phyloP scores from a whole-genome alignment of 2,329 filamentous ascomycete genomes.

The Cladosporium halotolerans region DNA sequence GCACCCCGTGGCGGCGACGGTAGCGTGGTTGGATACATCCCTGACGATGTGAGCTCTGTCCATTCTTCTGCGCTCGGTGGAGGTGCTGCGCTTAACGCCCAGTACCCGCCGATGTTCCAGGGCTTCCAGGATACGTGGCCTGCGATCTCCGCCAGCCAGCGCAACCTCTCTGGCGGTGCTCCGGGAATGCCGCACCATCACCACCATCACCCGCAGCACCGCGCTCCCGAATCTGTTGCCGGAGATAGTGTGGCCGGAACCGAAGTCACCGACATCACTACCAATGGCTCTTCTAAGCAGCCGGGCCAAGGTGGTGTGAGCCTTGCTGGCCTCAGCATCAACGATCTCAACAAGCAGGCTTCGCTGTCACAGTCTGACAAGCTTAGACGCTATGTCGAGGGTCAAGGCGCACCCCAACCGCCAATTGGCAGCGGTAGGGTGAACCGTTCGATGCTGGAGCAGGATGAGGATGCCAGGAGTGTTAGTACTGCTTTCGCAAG shows the following conservation, averaged over 20 bases:
- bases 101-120: constrained; percentile 89
- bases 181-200: constrained; percentile 7
- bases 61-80: constrained; percentile 89
- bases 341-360: constrained; percentile 63
- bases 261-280: constrained; percentile 77
- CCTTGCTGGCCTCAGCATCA: constrained; percentile 73
- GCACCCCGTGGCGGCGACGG: constrained; percentile 53
- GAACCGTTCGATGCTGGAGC: constrained; percentile 40
- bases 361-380: constrained; percentile 80
- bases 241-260: constrained; percentile 90
- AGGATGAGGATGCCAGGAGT: constrained; percentile 92
- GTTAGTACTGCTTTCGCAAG: constrained; percentile 95
- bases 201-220: constrained; percentile 13
- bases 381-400: constrained; percentile 87
- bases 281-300: constrained; percentile 63
- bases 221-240: constrained; percentile 59
- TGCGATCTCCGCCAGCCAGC: constrained; percentile 48
- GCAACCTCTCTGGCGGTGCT: constrained; percentile 55
- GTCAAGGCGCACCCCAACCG: constrained; percentile 48
- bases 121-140: constrained; percentile 91
- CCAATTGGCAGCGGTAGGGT: constrained; percentile 46
- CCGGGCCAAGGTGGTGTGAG: constrained; percentile 73
- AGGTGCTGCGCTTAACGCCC: constrained; percentile 53
- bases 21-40: constrained; percentile 90
- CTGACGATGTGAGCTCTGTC: constrained; percentile 93